Percentiles rank a stretch among this genome's conserved stretches.
Conservation (phyloP, 2,329 filamentous ascomycete species). For the Fusarium sp. region DNA sequence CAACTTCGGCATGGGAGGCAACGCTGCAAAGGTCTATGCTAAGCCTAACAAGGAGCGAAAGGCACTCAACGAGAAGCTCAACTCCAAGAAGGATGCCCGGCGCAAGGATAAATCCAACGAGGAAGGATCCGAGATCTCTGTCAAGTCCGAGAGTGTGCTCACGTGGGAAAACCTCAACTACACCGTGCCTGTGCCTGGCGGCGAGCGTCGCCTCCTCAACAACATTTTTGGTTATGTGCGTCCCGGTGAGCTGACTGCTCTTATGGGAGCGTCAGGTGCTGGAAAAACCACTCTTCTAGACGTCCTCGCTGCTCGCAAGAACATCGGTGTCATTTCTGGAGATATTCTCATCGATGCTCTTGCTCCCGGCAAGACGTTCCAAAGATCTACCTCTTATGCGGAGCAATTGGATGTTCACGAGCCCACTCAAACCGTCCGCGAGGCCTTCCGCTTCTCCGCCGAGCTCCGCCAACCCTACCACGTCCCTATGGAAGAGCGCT, state of each 20-base stretch:
- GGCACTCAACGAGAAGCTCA: slow-evolving; percentile 73
- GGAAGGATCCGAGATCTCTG: slow-evolving; percentile 64
- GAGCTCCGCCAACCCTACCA: slow-evolving; percentile 69
- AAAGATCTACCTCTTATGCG: slow-evolving; percentile 72
- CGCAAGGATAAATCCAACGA: slow-evolving; percentile 62
- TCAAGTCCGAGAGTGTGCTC: slow-evolving; percentile 75
- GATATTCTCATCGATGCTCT: slow-evolving; percentile 69
- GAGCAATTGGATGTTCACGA: slow-evolving; percentile 75
- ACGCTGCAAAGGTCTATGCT: slow-evolving; percentile 81
- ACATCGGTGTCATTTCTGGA: slow-evolving; percentile 70
- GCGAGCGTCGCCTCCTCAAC: slow-evolving; percentile 68
- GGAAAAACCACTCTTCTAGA: slow-evolving; percentile 90
- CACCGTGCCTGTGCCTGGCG: slow-evolving; percentile 72
- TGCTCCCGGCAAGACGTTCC: slow-evolving; percentile 71
- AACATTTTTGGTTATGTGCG: slow-evolving; percentile 77
- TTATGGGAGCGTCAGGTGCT: slow-evolving; percentile 88
- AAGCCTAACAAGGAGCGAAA: slow-evolving; percentile 77
- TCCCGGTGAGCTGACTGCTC: slow-evolving; percentile 80
- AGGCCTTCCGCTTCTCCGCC: slow-evolving; percentile 74
- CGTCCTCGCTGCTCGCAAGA: slow-evolving; percentile 74
- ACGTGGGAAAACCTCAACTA: slow-evolving; percentile 92
- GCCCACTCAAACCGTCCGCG: slow-evolving; percentile 72
- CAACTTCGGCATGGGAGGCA: slow-evolving; percentile 84
- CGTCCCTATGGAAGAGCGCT: slow-evolving; percentile 67
- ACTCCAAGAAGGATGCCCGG: slow-evolving; percentile 69